phyloP scores from a whole-genome alignment of 2,329 filamentous ascomycete species.

The Aspergillus sp. region DNA sequence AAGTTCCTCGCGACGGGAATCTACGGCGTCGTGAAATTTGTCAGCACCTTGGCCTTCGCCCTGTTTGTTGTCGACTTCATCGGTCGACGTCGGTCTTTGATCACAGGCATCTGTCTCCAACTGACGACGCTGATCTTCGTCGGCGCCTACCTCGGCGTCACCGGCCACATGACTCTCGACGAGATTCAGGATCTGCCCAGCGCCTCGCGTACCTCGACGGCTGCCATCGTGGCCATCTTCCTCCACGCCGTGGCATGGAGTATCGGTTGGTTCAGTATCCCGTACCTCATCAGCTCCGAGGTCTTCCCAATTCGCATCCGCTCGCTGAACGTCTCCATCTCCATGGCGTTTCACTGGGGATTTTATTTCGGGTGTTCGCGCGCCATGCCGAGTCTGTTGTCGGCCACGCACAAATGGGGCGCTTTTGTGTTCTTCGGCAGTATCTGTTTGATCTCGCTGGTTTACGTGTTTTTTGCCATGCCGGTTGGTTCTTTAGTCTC shows the following conservation, averaged over 20 bases:
- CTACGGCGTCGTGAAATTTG: slow-evolving; percentile 47
- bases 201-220: slow-evolving; percentile 33
- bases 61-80: slow-evolving; percentile 49
- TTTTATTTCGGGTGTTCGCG: slow-evolving; percentile 39
- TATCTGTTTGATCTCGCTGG: slow-evolving; percentile 19
- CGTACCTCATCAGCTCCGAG: slow-evolving; percentile 48
- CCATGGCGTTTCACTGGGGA: slow-evolving; percentile 45
- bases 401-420: slow-evolving; percentile 22
- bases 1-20: slow-evolving; percentile 44
- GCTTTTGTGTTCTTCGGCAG: slow-evolving; percentile 22
- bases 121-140: slow-evolving; percentile 45
- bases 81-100: slow-evolving; percentile 40
- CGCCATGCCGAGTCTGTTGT: slow-evolving; percentile 23
- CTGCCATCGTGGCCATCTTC: slow-evolving; percentile 46
- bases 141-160: slow-evolving; percentile 41
- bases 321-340: slow-evolving; percentile 44
- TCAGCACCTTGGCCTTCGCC: slow-evolving; percentile 41
- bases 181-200: slow-evolving; percentile 21
- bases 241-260: slow-evolving; percentile 49
- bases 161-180: slow-evolving; percentile 9
- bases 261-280: slow-evolving; percentile 40
- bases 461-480: slow-evolving; percentile 24
- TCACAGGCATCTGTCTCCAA: slow-evolving; percentile 39
- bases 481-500: slow-evolving; percentile 8
- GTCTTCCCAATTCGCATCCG: slow-evolving; percentile 49